phyloP scores from a whole-genome alignment of 2,329 filamentous ascomycete species.

The Neofusicoccum parvum region DNA sequence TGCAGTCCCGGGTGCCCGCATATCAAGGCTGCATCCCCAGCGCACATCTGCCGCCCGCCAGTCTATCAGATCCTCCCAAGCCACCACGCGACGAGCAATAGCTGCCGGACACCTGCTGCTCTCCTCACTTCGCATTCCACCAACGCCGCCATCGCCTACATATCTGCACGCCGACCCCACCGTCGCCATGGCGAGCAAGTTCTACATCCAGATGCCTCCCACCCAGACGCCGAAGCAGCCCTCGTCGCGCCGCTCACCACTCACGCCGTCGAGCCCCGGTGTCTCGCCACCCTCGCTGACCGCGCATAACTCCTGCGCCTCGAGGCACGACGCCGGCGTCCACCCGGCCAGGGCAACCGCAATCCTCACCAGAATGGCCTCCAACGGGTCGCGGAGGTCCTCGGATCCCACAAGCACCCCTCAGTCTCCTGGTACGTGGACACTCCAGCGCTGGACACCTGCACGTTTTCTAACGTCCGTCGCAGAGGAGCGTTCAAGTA shows the following conservation, averaged over 20 bases:
- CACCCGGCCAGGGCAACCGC: constrained; percentile 44
- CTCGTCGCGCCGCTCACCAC: constrained; percentile 45
- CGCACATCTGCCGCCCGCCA: constrained; percentile 14
- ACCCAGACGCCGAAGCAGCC: constrained; percentile 36
- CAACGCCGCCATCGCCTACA: background rate
- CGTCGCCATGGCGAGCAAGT: constrained; percentile 36
- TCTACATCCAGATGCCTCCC: constrained; percentile 42
- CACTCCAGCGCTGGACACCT: background rate
- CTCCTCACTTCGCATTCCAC: constrained; percentile 20
- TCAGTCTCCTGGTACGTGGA: constrained; percentile 21
- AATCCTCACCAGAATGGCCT: constrained; percentile 47
- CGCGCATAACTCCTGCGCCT: constrained; percentile 41
- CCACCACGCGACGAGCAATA: constrained; percentile 5
- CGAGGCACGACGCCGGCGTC: constrained; percentile 44
- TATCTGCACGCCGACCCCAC: background rate
- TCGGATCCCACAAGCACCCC: constrained; percentile 7
- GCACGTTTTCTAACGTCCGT: constrained; percentile 7
- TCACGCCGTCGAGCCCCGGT: constrained; percentile 44
- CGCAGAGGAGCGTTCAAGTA: constrained; percentile 32
- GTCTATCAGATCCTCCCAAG: constrained; percentile 18
- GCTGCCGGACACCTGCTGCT: constrained; percentile 16
- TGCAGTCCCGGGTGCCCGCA: constrained; percentile 19
- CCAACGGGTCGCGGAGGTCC: constrained; percentile 43
- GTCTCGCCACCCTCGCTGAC: constrained; percentile 49
- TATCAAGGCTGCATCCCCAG: constrained; percentile 22